Percentiles rank a stretch among this genome's conserved stretches.
Conservation (phyloP, 257 asterid genomes). For the Fraxinus pennsylvanica region DNA sequence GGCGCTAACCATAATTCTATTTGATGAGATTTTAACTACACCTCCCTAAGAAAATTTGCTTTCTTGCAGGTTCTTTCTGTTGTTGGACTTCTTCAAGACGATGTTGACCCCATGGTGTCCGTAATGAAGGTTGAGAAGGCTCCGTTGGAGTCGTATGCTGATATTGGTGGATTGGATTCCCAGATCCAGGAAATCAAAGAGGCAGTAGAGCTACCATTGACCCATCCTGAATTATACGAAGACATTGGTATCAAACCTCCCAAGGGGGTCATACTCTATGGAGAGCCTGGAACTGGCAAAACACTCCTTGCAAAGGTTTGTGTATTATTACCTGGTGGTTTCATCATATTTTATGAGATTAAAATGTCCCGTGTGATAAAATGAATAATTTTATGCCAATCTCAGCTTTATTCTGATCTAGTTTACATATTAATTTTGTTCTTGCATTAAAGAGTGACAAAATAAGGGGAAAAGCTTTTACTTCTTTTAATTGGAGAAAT, state of each 20-base stretch:
- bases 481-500: too few relatives aligned
- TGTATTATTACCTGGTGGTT: neutral
- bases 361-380: too few relatives aligned
- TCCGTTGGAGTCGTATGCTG: slow-evolving; percentile 62
- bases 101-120: slow-evolving; percentile 69
- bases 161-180: slow-evolving; percentile 31
- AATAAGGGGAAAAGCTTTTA: too few relatives aligned
- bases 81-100: slow-evolving; percentile 68
- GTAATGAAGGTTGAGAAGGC: slow-evolving; percentile 77
- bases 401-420: too few relatives aligned
- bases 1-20: too few relatives aligned
- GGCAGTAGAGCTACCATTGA: slow-evolving; percentile 42
- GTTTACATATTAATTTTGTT: too few relatives aligned
- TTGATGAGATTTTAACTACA: neutral
- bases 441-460: too few relatives aligned
- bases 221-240: slow-evolving; percentile 56
- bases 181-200: slow-evolving; percentile 34
- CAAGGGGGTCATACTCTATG: slow-evolving; percentile 89
- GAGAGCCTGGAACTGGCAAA: slow-evolving; percentile 62
- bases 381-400: too few relatives aligned
- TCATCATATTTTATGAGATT: neutral
- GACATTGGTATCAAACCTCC: slow-evolving; percentile 83
- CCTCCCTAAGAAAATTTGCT: neutral
- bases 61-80: slow-evolving; percentile 58
- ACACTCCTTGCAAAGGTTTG: slow-evolving; percentile 61